Base-by-base conservation (phyloP, 768 basidiomycete species). In the Terana coerulea region DNA sequence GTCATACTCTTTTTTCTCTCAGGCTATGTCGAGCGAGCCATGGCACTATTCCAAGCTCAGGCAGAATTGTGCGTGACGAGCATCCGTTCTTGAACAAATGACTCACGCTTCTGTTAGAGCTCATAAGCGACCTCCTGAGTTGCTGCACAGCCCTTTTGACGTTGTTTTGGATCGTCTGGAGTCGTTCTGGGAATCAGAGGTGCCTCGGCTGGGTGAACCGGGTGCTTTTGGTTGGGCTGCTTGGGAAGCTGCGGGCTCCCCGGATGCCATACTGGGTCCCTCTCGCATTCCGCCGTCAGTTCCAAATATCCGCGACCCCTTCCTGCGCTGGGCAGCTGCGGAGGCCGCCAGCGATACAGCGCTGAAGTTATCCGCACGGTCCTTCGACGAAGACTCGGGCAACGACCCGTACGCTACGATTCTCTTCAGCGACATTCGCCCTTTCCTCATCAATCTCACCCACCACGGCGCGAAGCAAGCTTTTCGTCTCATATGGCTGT, bases 101-200 rank as follows among this genome's bases (percentile, higher is more conserved):
- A 33, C n/a, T n/a, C 15, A 21, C 24, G 22, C 22, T 24, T 24
- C 25, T 46, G 43, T 22, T 60, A 91, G 91, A 41, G 73, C 75
- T 4, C 90, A 86, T 55, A 70, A 78, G 53, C 49, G 72, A 21
- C 88, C 88, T 0, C 65, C 71, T 22, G 60, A 62, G n/a, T 60
- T 86, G 1, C 59, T 61, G 33, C 65, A 63, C 37, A 55, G 70
- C 41, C 67, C 84, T 24, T 70, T 83, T 29, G 68, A 75, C 19
- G 61, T 57, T 3, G 78, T 76, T 46, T 68, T 91, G 3, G 74
- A 79, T 49, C 70, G 75, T 14, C 72, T 93, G 3, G 89, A 91
- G 68, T 80, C 82, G 46, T 93, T 88, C 62, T 93, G 91, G 91
- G 91, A 93, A 45, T 80, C 85, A 3, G 91, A 91, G 66, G 70